A percentile compares a stretch with the other conserved stretches of the same genome.
Evolutionary conservation across 23 red algal genomes (phyloP).

Genomic region (Rhodosorus marinus): DNA sequence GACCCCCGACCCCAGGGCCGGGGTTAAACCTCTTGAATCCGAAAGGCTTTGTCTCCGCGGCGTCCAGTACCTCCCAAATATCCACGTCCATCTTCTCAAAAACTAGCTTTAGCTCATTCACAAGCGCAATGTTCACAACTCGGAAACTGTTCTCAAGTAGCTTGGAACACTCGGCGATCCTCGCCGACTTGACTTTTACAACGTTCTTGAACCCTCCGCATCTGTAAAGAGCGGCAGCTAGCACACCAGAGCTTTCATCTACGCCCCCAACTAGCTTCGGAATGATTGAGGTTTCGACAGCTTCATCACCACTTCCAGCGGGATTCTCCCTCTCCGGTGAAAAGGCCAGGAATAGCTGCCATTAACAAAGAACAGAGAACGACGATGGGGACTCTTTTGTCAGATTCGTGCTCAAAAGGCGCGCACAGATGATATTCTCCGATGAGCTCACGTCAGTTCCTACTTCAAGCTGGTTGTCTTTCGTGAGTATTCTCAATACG

Average conservation of each 20-base stretch:
- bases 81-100: slow-evolving; percentile 51
- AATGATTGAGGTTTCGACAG: slow-evolving; percentile 20
- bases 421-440: too few relatives aligned
- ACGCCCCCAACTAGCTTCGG: slow-evolving; percentile 66
- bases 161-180: slow-evolving; percentile 69
- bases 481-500: slow-evolving; percentile 20
- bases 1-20: slow-evolving; percentile 59
- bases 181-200: slow-evolving; percentile 32
- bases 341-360: slow-evolving; percentile 40
- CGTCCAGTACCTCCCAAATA: slow-evolving; percentile 64
- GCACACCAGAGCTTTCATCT: slow-evolving; percentile 14
- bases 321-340: slow-evolving; percentile 60
- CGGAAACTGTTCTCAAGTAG: slow-evolving; percentile 58
- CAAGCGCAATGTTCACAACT: slow-evolving; percentile 65
- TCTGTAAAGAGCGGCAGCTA: slow-evolving; percentile 32
- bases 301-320: slow-evolving; percentile 1
- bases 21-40: slow-evolving; percentile 62
- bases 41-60: slow-evolving; percentile 65
- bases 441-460: too few relatives aligned
- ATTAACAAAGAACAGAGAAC: too few relatives aligned
- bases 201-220: slow-evolving; percentile 19
- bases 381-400: too few relatives aligned
- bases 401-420: too few relatives aligned
- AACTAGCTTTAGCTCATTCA: slow-evolving; percentile 59
- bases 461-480: too few relatives aligned